Evolutionary conservation across 495 filamentous ascomycete species (phyloP).

Genomic region (Astrothelium macrocarpum): DNA sequence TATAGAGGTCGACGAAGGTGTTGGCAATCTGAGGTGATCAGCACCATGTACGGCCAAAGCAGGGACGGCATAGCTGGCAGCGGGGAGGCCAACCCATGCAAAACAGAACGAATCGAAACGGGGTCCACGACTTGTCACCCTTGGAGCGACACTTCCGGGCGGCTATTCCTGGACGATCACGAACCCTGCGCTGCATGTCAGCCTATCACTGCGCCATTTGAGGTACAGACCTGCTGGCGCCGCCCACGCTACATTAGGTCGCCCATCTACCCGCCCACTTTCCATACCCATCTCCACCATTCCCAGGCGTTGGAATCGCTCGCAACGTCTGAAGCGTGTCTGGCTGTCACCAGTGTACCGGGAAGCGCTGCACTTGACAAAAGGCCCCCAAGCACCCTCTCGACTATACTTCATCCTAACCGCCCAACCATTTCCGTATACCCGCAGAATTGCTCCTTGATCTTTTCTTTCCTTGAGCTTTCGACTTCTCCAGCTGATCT

Average conservation of each 20-base stretch:
- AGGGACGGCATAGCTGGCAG: not conserved
- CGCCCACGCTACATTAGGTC: slow-evolving; percentile 16
- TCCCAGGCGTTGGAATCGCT: slow-evolving; percentile 1
- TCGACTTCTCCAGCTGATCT: slow-evolving; percentile 25
- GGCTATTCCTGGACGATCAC: slow-evolving; percentile 29
- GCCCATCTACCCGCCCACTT: slow-evolving; percentile 27
- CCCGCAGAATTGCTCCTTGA: slow-evolving; percentile 12
- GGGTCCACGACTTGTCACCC: not conserved
- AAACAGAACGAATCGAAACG: slow-evolving; percentile 1
- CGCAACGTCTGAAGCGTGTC: slow-evolving; percentile 7
- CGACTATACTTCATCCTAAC: slow-evolving; percentile 21
- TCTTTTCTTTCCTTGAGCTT: slow-evolving; percentile 12
- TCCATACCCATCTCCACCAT: slow-evolving; percentile 25
- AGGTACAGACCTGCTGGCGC: slow-evolving; percentile 22
- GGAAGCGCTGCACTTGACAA: slow-evolving; percentile 30
- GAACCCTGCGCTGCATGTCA: slow-evolving; percentile 3
- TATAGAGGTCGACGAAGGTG: too few species aligned
- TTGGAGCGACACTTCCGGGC: slow-evolving; percentile 20
- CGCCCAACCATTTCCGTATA: slow-evolving; percentile 26
- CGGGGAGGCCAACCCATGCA: not conserved
- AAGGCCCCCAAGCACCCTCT: slow-evolving; percentile 22
- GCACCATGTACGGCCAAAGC: not conserved
- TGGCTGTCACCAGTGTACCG: slow-evolving; percentile 10
- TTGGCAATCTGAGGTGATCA: not conserved
- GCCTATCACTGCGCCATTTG: slow-evolving; percentile 25